phyloP scores from a whole-genome alignment of 2,329 filamentous ascomycete genomes.

The Fusarium brachygibbosum region DNA sequence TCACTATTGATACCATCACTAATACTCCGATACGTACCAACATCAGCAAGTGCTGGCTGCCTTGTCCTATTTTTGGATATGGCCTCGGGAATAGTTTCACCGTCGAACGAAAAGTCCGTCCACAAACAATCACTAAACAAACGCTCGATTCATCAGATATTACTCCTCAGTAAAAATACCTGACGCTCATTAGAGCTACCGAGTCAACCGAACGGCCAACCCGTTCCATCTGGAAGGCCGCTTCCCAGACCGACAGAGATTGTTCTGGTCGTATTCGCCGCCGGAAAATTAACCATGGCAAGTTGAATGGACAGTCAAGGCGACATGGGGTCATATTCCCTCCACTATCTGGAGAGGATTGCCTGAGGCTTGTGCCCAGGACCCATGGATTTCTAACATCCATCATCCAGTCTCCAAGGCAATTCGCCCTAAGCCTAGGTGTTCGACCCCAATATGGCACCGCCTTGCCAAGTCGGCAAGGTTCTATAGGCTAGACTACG shows the following conservation, averaged over 20 bases:
- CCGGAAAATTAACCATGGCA: conserved; percentile 22
- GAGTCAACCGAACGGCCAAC: conserved; percentile 10
- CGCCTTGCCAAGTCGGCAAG: conserved; percentile 13
- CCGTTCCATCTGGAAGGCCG: conserved; percentile 7
- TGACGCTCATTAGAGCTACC: conserved; percentile 10
- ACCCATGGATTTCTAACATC: conserved; percentile 22
- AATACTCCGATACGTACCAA: conserved; percentile 5
- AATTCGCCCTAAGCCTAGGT: conserved; percentile 18
- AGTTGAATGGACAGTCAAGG: conserved; percentile 15
- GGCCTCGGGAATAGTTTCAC: conserved; percentile 35
- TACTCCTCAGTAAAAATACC: not conserved
- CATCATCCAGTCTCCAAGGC: conserved; percentile 24
- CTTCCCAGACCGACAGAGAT: conserved; percentile 10
- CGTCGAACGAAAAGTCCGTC: not conserved
- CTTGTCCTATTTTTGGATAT: conserved; percentile 26
- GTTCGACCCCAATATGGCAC: conserved; percentile 36
- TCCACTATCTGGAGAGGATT: conserved; percentile 38
- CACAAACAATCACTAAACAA: conserved; percentile 11
- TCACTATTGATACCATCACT: conserved; percentile 5
- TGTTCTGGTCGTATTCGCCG: conserved; percentile 31
- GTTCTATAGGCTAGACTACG: conserved; percentile 14
- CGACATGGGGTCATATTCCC: conserved; percentile 24
- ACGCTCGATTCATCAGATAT: not conserved
- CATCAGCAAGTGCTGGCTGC: conserved; percentile 24
- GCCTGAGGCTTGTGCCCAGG: conserved; percentile 10